Evolutionary conservation across 2,329 filamentous ascomycete species (phyloP), one percentile per base, ranked within the genome.

Genomic region (Stachybotrys elegans): DNA sequence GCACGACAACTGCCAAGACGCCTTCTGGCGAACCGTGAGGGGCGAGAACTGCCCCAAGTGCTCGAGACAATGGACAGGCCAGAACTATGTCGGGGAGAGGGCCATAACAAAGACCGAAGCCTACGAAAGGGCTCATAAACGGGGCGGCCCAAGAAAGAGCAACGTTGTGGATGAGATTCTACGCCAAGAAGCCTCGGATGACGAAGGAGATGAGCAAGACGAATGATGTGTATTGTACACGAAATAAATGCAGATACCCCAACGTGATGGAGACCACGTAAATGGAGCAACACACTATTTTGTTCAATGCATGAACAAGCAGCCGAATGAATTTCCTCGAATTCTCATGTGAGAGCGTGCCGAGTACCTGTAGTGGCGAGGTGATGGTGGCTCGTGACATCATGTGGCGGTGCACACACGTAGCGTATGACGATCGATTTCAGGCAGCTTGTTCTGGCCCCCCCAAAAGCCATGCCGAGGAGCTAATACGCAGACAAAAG

Each of bases 1-100:
- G 14, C 91, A 96, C 61, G 79, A 90, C 50, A 80, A 83, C 41
- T 96, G 90, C 61, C 74, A 81, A 44, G 76, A 80, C 12, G 81
- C 79, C 22, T 89, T 85, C 61, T 95, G 89, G 73, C 75, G 84
- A 17, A 78, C 81, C 32, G 74, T 79, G 49, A 67, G 76, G 44
- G 73, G 73, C 1, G 76, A 76, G 48, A 75, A 72, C 34, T 95
- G 89, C 57, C 84, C 86, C 0, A 72, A 66, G 46, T 86, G 82
- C 54, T 58, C 68, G 3, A 70, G 58, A 8, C 63, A 62, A 2
- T 84, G 80, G 78, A 57, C 55, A 14, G 72, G 67, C 0, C 58
- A 66, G 8, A 66, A 70, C 37, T 79, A 68, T 45, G 74, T 81
- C 2, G 79, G 79, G 3, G 76, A 81, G 60, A 67, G 69, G 44